Evolutionary conservation across 2,329 filamentous ascomycete genomes (phyloP), one percentile per base, ranked within the genome.

Genomic region (Arthroderma sp.): DNA sequence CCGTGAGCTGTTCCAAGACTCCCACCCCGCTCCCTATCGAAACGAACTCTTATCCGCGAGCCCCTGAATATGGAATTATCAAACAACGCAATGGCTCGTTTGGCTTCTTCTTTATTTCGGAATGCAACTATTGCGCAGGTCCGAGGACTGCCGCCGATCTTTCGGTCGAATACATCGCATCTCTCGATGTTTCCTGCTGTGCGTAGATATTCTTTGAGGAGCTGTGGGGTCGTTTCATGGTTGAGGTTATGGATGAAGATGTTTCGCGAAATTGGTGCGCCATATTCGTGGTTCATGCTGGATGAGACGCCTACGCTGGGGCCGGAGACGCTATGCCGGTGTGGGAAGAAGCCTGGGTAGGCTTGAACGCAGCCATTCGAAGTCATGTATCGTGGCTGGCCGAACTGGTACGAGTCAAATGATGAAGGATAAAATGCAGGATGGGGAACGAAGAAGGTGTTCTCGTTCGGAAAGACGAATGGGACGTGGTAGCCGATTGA

Each of bases 51-150:
- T 33, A 74, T 70, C 8, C 61, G 67, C 1, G 64, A 62, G 1
- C 68, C 69, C 57, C 66, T 66, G 55, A 73, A 69, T 4, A 60
- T 59, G 15, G 66, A 59, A 33, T 69, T 70, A 59, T 73, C 68
- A 55, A 69, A 68, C 53, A 66, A 62, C 1, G 59, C 58, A 19
- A 70, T 64, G 11, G 68, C 69, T n/a, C 64, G 64, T 55, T 67
- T 67, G 3, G 71, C 71, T 35, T 72, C 70, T 0, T 73, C 71
- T 11, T 63, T 60, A 8, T 60, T 67, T 38, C 60, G 64, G 59
- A 73, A 69, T 1, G 66, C 68, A 3, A 68, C 66, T 6, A 64
- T 68, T 1, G 67, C 65, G 41, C 66, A 66, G 15, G 62, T 60
- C 57, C 63, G 63, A 37, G 60, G 51, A 15, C 62, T 63, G 21